A percentile compares a stretch with the other conserved stretches of the same genome.
These are phyloP conservation scores for Pyrenophora seminiperda DNA, from an alignment of 2,329 filamentous ascomycete genomes.

Conservation along the genomic window DNA sequence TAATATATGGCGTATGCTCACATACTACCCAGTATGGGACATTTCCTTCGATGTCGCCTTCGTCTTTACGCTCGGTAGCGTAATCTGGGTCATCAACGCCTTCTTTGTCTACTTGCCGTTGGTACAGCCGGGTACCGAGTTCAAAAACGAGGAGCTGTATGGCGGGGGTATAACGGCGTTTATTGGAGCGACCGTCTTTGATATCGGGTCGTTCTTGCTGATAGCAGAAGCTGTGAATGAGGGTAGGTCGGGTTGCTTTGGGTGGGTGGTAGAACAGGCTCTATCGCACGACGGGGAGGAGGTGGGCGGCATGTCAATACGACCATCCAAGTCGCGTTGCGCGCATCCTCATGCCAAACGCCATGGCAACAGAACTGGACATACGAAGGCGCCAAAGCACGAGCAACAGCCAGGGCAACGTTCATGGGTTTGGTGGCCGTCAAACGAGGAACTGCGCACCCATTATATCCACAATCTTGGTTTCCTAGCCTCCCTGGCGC, in stretches of 20 bases:
- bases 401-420: neutral
- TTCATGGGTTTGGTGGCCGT: slow-evolving; percentile 66
- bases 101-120: slow-evolving; percentile 69
- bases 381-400: neutral
- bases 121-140: slow-evolving; percentile 58
- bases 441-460: slow-evolving; percentile 59
- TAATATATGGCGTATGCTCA: slow-evolving; percentile 57
- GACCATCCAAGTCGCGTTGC: slow-evolving; percentile 30
- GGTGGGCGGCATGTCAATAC: slow-evolving; percentile 6
- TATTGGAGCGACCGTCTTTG: slow-evolving; percentile 71
- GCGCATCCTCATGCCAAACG: slow-evolving; percentile 48
- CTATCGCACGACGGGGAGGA: slow-evolving; percentile 41
- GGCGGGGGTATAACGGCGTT: slow-evolving; percentile 68
- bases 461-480: slow-evolving; percentile 68
- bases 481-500: slow-evolving; percentile 64
- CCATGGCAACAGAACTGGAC: slow-evolving; percentile 35
- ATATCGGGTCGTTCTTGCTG: slow-evolving; percentile 65
- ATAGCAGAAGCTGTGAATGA: slow-evolving; percentile 73
- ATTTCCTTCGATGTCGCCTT: slow-evolving; percentile 61
- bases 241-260: slow-evolving; percentile 68
- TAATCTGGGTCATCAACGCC: slow-evolving; percentile 58
- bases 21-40: slow-evolving; percentile 60
- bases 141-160: slow-evolving; percentile 57
- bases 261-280: slow-evolving; percentile 66
- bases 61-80: slow-evolving; percentile 58